A percentile compares a stretch with the other conserved stretches of the same genome.
These are phyloP conservation scores for Cucumis hystrix DNA, from an alignment of 306 rosid species.

Conservation along the genomic window DNA sequence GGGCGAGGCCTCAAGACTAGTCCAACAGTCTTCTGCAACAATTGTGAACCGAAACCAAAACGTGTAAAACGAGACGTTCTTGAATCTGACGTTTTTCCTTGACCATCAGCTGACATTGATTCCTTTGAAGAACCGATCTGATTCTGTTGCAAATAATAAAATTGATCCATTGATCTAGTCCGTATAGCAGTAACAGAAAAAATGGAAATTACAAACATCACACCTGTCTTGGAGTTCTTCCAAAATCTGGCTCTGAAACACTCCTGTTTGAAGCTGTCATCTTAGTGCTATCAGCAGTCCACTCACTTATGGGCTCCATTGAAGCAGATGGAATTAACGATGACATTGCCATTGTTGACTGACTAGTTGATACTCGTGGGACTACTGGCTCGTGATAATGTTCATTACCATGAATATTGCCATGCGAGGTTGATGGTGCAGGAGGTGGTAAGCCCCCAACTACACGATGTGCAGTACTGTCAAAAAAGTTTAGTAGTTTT, in stretches of 20 bases:
- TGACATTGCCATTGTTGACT: conserved; percentile 80
- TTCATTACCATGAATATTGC: conserved; percentile 35
- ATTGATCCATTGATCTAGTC: neutral
- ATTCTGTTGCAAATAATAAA: conserved; percentile 8
- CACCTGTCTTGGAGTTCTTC: conserved; percentile 48
- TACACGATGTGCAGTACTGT: conserved; percentile 86
- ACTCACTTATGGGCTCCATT: conserved; percentile 68
- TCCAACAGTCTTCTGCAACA: conserved; percentile 69
- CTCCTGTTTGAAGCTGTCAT: conserved; percentile 62
- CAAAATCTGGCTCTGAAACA: conserved; percentile 88
- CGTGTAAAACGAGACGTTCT: conserved; percentile 61
- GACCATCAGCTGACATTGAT: conserved; percentile 30
- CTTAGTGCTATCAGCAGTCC: conserved; percentile 44
- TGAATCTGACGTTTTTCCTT: conserved; percentile 40
- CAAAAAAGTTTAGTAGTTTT: conserved; percentile 71
- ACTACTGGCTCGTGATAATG: conserved; percentile 34
- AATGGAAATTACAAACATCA: neutral
- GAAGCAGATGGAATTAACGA: conserved; percentile 79
- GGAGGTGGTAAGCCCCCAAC: conserved; percentile 91
- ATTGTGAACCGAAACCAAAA: conserved; percentile 69
- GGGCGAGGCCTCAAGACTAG: conserved; percentile 62
- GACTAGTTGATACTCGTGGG: conserved; percentile 56
- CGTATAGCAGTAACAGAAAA: neutral
- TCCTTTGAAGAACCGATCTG: conserved; percentile 40
- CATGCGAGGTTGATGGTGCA: conserved; percentile 48